A percentile compares a stretch with the other conserved stretches of the same genome.
These are phyloP conservation scores for Trichoderma aggressivum DNA, from an alignment of 2,329 filamentous ascomycete genomes.

Conservation along the genomic window DNA sequence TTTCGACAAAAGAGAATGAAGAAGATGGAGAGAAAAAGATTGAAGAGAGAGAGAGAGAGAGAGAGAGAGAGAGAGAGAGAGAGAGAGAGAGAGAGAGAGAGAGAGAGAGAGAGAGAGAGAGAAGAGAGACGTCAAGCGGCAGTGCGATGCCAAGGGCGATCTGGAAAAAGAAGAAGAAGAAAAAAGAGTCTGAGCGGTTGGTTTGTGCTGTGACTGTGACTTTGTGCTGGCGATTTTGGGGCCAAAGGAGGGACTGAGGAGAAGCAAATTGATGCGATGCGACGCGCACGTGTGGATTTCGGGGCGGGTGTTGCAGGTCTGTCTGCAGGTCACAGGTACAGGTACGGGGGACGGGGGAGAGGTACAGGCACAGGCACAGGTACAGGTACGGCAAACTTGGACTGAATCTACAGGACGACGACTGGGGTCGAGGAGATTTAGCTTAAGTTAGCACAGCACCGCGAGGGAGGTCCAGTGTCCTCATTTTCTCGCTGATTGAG, in stretches of 20 bases:
- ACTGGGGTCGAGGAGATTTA: background rate
- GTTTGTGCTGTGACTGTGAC: background rate
- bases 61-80: background rate
- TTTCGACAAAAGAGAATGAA: background rate
- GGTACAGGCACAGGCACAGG: too few species aligned
- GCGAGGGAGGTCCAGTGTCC: background rate
- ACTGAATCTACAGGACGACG: background rate
- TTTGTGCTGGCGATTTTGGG: slow-evolving; percentile 5
- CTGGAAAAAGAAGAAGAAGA: too few species aligned
- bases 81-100: background rate
- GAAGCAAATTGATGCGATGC: slow-evolving; percentile 1
- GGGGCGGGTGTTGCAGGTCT: background rate
- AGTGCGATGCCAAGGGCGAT: slow-evolving; percentile 9
- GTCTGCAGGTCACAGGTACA: background rate
- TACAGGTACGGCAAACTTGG: background rate
- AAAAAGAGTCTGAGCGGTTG: background rate
- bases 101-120: background rate
- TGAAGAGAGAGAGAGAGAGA: background rate
- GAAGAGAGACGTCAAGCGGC: background rate
- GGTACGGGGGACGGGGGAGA: too few species aligned
- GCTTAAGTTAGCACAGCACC: background rate
- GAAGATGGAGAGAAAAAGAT: background rate
- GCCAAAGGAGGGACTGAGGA: slow-evolving; percentile 11
- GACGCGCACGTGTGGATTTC: slow-evolving; percentile 9
- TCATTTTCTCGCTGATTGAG: background rate